Evolutionary conservation across 1,284 basidiomycete genomes (phyloP).

Genomic region (Tetrapyrgos nigripes): DNA sequence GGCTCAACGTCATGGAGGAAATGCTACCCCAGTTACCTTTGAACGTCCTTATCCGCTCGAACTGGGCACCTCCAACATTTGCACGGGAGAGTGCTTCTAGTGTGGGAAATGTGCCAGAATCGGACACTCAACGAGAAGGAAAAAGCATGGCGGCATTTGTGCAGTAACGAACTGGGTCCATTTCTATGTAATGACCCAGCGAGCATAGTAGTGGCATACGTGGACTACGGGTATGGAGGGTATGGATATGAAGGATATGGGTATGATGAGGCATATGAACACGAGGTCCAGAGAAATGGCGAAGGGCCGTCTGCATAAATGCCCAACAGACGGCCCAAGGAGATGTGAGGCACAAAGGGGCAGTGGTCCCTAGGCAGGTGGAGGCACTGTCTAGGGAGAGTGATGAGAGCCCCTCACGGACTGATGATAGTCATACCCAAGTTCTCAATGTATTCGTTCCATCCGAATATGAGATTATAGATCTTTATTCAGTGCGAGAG

Average conservation of each 20-base stretch:
- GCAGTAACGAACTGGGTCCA: neutral
- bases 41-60: neutral
- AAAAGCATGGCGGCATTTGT: neutral
- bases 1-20: neutral
- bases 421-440: neutral
- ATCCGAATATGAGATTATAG: neutral
- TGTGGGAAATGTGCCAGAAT: neutral
- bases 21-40: neutral
- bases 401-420: slow-evolving; percentile 3
- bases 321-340: neutral
- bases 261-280: neutral
- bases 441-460: neutral
- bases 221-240: neutral
- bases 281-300: slow-evolving; percentile 8
- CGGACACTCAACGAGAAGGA: neutral
- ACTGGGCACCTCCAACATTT: neutral
- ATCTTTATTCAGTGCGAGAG: neutral
- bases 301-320: slow-evolving; percentile 5
- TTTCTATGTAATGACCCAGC: neutral
- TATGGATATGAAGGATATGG: neutral
- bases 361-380: neutral
- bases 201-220: neutral
- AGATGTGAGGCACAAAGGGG: neutral
- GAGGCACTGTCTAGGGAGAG: neutral
- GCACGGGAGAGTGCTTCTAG: slow-evolving; percentile 5